These are phyloP conservation scores for Ceratobasidium theobromae DNA, from an alignment of 1,284 basidiomycete species.

Conservation along the genomic window DNA sequence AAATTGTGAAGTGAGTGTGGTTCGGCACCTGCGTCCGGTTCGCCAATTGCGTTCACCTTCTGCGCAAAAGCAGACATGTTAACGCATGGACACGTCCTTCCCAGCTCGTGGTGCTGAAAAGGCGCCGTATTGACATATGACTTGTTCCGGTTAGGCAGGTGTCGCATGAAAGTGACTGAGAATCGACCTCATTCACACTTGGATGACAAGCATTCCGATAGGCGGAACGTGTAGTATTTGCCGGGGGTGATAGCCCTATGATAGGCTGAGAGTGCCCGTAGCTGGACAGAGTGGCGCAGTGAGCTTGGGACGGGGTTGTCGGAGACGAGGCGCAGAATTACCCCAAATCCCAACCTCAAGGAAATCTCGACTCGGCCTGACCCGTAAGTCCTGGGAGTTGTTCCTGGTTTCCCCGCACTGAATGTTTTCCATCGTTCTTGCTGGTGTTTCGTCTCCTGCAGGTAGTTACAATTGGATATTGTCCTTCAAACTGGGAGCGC, in stretches of 20 bases:
- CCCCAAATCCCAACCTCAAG: not conserved
- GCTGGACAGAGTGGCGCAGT: not conserved
- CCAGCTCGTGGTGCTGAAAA: not conserved
- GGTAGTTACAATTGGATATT: not conserved
- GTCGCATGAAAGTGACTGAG: not conserved
- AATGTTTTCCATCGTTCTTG: not conserved
- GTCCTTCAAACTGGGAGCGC: not conserved
- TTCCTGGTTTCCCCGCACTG: not conserved
- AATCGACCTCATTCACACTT: not conserved
- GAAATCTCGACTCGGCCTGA: not conserved
- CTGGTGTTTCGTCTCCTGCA: not conserved
- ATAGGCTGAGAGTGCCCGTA: not conserved
- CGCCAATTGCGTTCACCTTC: conserved; percentile 11
- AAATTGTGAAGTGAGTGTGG: not conserved
- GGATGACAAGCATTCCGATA: not conserved
- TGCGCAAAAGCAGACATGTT: not conserved
- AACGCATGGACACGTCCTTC: conserved; percentile 10
- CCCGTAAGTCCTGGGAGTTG: not conserved
- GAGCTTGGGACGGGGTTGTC: not conserved
- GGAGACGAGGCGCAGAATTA: not conserved
- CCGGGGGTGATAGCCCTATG: not conserved
- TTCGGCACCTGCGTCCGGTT: conserved; percentile 18
- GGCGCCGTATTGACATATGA: not conserved
- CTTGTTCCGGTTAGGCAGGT: not conserved
- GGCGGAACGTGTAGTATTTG: not conserved